phyloP scores from a whole-genome alignment of 768 basidiomycete genomes.

The Agrocybe praecox region DNA sequence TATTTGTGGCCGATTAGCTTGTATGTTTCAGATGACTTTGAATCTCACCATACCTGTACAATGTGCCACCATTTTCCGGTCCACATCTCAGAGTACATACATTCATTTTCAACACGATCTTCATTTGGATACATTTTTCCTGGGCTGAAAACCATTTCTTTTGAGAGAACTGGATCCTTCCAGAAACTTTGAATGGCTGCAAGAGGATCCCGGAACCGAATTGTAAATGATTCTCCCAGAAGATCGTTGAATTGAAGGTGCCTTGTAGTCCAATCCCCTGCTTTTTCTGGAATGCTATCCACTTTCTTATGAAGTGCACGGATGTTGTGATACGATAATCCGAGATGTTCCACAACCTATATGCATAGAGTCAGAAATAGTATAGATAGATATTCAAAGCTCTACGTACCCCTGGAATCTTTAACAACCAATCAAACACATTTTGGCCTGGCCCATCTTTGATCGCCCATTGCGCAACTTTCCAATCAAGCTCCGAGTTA shows the following conservation, averaged over 20 bases:
- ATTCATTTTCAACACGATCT: neutral
- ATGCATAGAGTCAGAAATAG: neutral
- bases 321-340: constrained; percentile 16
- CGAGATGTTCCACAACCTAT: neutral
- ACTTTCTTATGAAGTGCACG: constrained; percentile 24
- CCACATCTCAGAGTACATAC: constrained; percentile 4
- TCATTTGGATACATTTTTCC: no score
- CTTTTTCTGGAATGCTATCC: constrained; percentile 26
- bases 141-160: neutral
- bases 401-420: constrained; percentile 23
- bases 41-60: neutral
- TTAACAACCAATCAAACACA: constrained; percentile 21
- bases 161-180: neutral
- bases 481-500: constrained; percentile 24
- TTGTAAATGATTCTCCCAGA: constrained; percentile 6
- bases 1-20: neutral
- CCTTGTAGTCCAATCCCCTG: constrained; percentile 21
- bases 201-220: neutral
- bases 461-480: constrained; percentile 25
- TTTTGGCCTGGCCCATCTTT: constrained; percentile 24
- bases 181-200: neutral
- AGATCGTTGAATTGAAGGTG: constrained; percentile 21
- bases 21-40: neutral
- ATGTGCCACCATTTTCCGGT: constrained; percentile 9
- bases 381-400: neutral